phyloP scores from a whole-genome alignment of 1,139 yeast species.

The Pichia sp. region DNA sequence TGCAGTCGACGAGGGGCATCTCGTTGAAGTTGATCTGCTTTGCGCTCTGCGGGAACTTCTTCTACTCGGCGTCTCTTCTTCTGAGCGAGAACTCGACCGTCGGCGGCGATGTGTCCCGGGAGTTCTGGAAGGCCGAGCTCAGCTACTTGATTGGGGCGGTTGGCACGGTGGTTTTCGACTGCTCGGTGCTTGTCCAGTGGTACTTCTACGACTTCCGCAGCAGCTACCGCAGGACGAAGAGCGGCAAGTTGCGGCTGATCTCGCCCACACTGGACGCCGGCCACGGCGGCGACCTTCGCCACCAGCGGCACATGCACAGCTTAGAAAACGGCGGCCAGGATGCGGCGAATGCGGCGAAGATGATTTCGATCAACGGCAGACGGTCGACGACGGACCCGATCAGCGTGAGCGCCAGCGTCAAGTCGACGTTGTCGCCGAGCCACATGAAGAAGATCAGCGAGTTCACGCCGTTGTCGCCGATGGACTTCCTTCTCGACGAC shows the following conservation, averaged over 20 bases:
- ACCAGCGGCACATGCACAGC: background rate
- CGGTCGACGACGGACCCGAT: conserved; percentile 7
- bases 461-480: conserved; percentile 33
- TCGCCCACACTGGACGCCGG: conserved; percentile 2
- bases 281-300: background rate
- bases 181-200: conserved; percentile 29
- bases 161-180: conserved; percentile 32
- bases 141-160: conserved; percentile 33
- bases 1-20: conserved; percentile 81
- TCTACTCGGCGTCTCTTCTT: conserved; percentile 72
- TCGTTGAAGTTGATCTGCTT: conserved; percentile 75
- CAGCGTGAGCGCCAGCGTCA: conserved; percentile 11
- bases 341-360: background rate
- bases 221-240: conserved; percentile 11
- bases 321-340: background rate
- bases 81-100: conserved; percentile 33
- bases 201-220: conserved; percentile 25
- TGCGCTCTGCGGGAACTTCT: conserved; percentile 75
- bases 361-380: background rate
- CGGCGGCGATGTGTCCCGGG: conserved; percentile 28
- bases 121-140: conserved; percentile 31
- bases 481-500: conserved; percentile 32
- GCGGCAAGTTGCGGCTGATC: conserved; percentile 7
- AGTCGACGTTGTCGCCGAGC: conserved; percentile 26
- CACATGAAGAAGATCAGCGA: conserved; percentile 30